Base-by-base conservation (phyloP, 2,329 filamentous ascomycete genomes). In the Cercospora janseana region DNA sequence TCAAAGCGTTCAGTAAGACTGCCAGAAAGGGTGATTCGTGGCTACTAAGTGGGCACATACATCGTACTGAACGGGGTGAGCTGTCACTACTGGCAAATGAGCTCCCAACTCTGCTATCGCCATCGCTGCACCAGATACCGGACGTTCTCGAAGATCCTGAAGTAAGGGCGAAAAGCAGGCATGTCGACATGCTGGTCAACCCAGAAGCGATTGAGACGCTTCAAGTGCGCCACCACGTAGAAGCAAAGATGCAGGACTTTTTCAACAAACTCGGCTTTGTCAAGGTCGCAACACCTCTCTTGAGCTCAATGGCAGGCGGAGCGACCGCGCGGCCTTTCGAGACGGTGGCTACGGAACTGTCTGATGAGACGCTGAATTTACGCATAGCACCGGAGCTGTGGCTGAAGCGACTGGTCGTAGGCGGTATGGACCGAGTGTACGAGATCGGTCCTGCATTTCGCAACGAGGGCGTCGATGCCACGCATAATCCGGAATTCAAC, bases 401-500 rank as follows among this genome's bases (percentile, higher is more conserved):
- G 85, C 79, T 98, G 32, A 98, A 98, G 74, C 81, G 93, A 6
- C 76, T 98, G 37, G 82, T 97, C 1, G 80, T 97, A 13, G 92
- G 91, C 42, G 92, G 91, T 2, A 83, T 97, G 54, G 87, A 94
- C 61, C 83, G 79, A 55, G 83, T 98, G 20, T 98, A 94, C 64
- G 93, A 98, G 70, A 91, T 98, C 57, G 93, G 93, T 0, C 86
- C 88, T 3, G 83, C 84, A 9, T 98, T 98, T 70, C 82, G 93
- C 34, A 98, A 98, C 66, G 93, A 98, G 73, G 78, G 79, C 1
- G 70, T 95, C 27, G 91, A 96, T 68, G 80, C 80, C 23, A 95
- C 89, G 0, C 93, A 98, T 68, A 98, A 98, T 65, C 92, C 93
- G 0, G 93, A 98, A 66, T 98, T 97, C 71, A 93, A 88, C 35